Evolutionary conservation across 768 basidiomycete genomes (phyloP), one percentile per base, ranked within the genome.

Genomic region (Agaricus subrufescens): DNA sequence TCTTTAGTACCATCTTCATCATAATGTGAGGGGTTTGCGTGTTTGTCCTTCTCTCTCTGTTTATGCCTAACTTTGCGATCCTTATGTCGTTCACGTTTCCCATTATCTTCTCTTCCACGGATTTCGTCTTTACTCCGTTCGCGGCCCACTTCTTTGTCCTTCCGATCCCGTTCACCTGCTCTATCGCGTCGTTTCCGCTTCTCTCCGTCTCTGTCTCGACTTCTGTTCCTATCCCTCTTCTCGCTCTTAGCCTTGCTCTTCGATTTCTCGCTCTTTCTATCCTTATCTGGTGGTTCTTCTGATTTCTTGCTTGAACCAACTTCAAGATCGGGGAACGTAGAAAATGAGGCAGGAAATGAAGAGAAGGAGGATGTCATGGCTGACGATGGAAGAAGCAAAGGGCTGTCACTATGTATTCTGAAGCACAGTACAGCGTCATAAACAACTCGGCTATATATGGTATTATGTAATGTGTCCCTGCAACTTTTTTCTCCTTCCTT

Each of bases 281-380:
- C 52, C 53, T 62, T 57, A 12, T 54, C 31, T 40, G 15, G 39
- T 25, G 30, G 25, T 27, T 40, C 39, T 42, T 34, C 52, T 10
- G 58, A 46, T 58, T 8, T 50, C 45, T 46, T 47, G 57, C 61
- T 40, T 65, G 45, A 47, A 19, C 53, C 59, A 50, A 74, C 68
- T 23, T 80, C 78, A n/a, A 81, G 56, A 52, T 86, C 82, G 37
- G 87, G 87, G 66, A 90, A 89, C 27, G 87, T 87, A 12, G 78
- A 66, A 66, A 89, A 90, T 1, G 84, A 82, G 1, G 84, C 82
- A 30, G 84, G 78, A 63, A 86, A 78, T 3, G 83, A 83, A 2
- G 79, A 77, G 67, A 83, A 85, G 3, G 85, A 83, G 48, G 83
- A 79, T 34, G 80, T 68, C 61, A 78, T 34, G 34, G 34, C 34